phyloP scores from a whole-genome alignment of 345 rosid genomes.

The Boechera stricta region DNA sequence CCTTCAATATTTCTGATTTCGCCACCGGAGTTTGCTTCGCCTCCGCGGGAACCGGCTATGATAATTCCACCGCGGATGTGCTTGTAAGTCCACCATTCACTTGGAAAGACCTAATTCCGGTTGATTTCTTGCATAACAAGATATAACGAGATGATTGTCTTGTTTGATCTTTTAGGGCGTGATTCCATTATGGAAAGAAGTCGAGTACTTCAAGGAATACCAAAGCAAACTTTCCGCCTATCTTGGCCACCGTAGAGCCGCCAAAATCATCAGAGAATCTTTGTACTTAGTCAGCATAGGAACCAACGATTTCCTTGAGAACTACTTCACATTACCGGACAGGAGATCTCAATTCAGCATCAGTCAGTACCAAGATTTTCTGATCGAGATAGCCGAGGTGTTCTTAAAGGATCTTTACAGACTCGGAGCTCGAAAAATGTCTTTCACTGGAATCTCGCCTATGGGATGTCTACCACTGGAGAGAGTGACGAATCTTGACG shows the following conservation, averaged over 20 bases:
- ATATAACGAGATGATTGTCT: background rate
- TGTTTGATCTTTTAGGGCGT: slow-evolving; percentile 50
- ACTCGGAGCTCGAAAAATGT: slow-evolving; percentile 66
- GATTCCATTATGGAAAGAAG: slow-evolving; percentile 65
- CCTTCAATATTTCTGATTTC: slow-evolving; percentile 55
- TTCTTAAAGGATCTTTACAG: slow-evolving; percentile 54
- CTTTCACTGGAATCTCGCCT: slow-evolving; percentile 66
- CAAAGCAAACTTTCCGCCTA: slow-evolving; percentile 48
- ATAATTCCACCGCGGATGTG: slow-evolving; percentile 61
- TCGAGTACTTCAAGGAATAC: slow-evolving; percentile 64
- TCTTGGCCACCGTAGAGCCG: slow-evolving; percentile 51
- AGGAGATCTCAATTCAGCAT: slow-evolving; percentile 57
- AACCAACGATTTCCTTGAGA: slow-evolving; percentile 70
- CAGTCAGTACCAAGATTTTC: slow-evolving; percentile 56
- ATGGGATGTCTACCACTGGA: slow-evolving; percentile 72
- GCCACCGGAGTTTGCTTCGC: slow-evolving; percentile 72
- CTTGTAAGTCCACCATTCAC: slow-evolving; percentile 51
- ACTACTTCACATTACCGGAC: slow-evolving; percentile 57
- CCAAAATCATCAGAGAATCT: slow-evolving; percentile 48
- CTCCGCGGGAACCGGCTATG: slow-evolving; percentile 67
- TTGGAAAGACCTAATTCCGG: background rate
- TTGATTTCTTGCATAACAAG: slow-evolving; percentile 38
- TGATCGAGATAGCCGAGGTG: slow-evolving; percentile 50
- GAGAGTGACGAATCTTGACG: slow-evolving; percentile 52
- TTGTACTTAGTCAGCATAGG: slow-evolving; percentile 62